A percentile compares a stretch with the other conserved stretches of the same genome.
These are phyloP conservation scores for Petunia axillaris DNA, from an alignment of 257 asterid species.

Conservation along the genomic window DNA sequence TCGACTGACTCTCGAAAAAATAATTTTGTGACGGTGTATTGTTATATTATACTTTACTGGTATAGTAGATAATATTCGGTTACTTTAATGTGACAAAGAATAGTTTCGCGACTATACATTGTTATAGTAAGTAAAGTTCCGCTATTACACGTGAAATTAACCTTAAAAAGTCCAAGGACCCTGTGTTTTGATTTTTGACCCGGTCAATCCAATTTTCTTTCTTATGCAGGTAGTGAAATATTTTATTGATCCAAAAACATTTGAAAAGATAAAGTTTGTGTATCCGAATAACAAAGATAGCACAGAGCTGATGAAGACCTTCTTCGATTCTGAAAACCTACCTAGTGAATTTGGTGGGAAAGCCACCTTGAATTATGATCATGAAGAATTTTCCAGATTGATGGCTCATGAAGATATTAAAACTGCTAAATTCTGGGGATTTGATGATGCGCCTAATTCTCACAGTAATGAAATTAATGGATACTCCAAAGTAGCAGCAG, in stretches of 20 bases:
- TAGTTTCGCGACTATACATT: no score
- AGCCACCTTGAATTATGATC: constrained; percentile 67
- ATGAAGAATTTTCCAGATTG: constrained; percentile 76
- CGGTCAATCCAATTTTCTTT: constrained; percentile 15
- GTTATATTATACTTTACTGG: no score
- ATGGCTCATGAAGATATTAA: constrained; percentile 74
- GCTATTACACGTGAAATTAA: background rate
- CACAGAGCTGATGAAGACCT: constrained; percentile 67
- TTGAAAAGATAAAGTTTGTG: constrained; percentile 59
- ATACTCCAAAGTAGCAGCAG: constrained; percentile 11
- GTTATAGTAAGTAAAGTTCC: no score
- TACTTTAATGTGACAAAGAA: no score
- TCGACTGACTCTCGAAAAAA: no score
- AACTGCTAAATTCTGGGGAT: constrained; percentile 72
- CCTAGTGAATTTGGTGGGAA: constrained; percentile 91
- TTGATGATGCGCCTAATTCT: constrained; percentile 26
- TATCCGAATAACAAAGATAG: constrained; percentile 72
- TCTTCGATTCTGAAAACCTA: constrained; percentile 71
- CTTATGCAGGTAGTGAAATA: constrained; percentile 63
- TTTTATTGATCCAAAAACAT: constrained; percentile 69
- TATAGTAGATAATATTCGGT: no score
- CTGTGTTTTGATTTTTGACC: background rate
- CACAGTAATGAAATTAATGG: constrained; percentile 21
- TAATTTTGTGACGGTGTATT: no score
- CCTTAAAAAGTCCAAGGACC: background rate